Conservation (phyloP, 2,329 filamentous ascomycete species). For the Periconia sp. region DNA sequence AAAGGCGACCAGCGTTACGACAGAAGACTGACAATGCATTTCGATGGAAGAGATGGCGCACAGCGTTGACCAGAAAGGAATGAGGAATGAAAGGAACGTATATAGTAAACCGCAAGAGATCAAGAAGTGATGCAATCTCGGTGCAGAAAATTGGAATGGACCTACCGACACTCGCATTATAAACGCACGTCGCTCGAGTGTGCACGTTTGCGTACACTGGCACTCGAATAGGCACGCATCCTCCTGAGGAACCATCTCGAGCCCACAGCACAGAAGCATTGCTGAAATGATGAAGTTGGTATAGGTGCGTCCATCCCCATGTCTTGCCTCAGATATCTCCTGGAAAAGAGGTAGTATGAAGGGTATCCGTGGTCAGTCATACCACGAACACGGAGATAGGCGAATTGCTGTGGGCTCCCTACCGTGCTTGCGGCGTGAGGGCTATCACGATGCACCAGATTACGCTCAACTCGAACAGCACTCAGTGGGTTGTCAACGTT, state of each 20-base stretch:
- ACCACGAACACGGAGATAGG: conserved; percentile 7
- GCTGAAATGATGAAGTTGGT: conserved; percentile 7
- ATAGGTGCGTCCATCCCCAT: conserved; percentile 8
- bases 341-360: conserved; percentile 1
- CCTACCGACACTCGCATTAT: conserved; percentile 2
- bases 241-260: conserved; percentile 6
- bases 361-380: too few relatives aligned
- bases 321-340: conserved; percentile 6
- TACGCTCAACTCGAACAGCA: too few relatives aligned
- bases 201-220: not conserved
- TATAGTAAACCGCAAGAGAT: conserved; percentile 11
- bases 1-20: conserved; percentile 38
- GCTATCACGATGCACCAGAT: too few relatives aligned
- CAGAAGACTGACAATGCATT: conserved; percentile 33
- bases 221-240: conserved; percentile 4
- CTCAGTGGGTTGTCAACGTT: too few relatives aligned
- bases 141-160: not conserved
- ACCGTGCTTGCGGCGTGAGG: conserved; percentile 2
- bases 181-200: not conserved
- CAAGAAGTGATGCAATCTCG: conserved; percentile 8
- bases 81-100: conserved; percentile 17
- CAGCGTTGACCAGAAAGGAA: conserved; percentile 36
- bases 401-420: not conserved
- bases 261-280: conserved; percentile 7
- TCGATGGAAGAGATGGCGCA: conserved; percentile 23